These are phyloP conservation scores for Byssothecium circinans DNA, from an alignment of 2,329 filamentous ascomycete genomes.

Conservation along the genomic window DNA sequence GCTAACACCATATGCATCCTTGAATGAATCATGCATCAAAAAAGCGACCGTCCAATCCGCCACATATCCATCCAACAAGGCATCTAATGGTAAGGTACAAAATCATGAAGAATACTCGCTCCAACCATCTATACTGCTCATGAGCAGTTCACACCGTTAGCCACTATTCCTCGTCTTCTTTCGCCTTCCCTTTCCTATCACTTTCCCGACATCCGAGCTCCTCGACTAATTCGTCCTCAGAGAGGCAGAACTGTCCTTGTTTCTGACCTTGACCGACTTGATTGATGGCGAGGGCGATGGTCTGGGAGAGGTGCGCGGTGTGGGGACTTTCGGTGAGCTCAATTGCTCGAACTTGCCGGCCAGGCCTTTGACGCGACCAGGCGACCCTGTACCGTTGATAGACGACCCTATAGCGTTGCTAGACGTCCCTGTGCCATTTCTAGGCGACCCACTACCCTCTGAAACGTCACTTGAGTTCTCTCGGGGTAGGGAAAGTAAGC, in stretches of 20 bases:
- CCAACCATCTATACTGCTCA: neutral
- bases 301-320: slow-evolving; percentile 15
- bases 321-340: slow-evolving; percentile 11
- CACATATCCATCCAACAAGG: neutral
- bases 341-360: slow-evolving; percentile 36
- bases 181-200: slow-evolving; percentile 1
- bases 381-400: slow-evolving; percentile 5
- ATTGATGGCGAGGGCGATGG: slow-evolving; percentile 25
- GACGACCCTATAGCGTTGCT: too few species aligned
- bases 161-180: slow-evolving; percentile 6
- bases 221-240: slow-evolving; percentile 7
- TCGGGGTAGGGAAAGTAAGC: slow-evolving; percentile 28
- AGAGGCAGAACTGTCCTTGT: slow-evolving; percentile 17
- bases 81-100: neutral
- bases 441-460: slow-evolving; percentile 3
- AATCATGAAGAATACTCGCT: neutral
- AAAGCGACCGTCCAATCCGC: neutral
- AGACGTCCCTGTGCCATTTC: slow-evolving; percentile 5
- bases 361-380: slow-evolving; percentile 32
- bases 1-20: neutral
- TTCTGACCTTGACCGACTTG: slow-evolving; percentile 30
- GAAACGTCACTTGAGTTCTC: slow-evolving; percentile 17
- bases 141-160: neutral
- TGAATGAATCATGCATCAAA: neutral
- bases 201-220: too few species aligned